Conservation (phyloP, 2,329 filamentous ascomycete species). For the Ophiocordyceps camponoti-leonardi region DNA sequence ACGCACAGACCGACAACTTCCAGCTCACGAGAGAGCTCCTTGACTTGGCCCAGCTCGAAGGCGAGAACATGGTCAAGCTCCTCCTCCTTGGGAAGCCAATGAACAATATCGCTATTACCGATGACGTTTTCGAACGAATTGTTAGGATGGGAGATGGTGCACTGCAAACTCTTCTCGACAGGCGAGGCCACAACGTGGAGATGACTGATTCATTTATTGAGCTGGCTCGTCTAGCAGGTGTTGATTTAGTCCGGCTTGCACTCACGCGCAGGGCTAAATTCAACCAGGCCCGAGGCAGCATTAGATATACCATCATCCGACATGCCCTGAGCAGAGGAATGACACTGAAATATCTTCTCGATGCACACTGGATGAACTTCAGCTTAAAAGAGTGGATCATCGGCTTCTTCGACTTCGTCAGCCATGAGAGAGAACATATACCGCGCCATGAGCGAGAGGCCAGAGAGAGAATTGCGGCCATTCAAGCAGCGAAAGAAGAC, state of each 20-base stretch:
- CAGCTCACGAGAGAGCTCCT: neutral
- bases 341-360: neutral
- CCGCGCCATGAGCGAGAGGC: too few species aligned
- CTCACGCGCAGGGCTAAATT: neutral
- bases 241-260: neutral
- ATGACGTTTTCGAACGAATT: neutral
- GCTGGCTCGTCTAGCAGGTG: neutral
- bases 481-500: too few species aligned
- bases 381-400: neutral
- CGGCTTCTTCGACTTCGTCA: too few species aligned
- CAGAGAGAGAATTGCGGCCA: too few species aligned
- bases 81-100: neutral
- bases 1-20: neutral
- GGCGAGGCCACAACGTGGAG: neutral
- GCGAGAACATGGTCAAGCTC: neutral
- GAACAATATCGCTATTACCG: neutral
- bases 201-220: neutral
- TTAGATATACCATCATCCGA: too few species aligned
- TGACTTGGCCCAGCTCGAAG: neutral
- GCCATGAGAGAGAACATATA: too few species aligned
- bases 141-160: neutral
- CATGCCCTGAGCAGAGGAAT: neutral
- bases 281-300: too few species aligned
- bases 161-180: neutral
- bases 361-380: neutral